These are phyloP conservation scores for Sporothrix variecibatus DNA, from an alignment of 2,329 filamentous ascomycete species.

Conservation along the genomic window DNA sequence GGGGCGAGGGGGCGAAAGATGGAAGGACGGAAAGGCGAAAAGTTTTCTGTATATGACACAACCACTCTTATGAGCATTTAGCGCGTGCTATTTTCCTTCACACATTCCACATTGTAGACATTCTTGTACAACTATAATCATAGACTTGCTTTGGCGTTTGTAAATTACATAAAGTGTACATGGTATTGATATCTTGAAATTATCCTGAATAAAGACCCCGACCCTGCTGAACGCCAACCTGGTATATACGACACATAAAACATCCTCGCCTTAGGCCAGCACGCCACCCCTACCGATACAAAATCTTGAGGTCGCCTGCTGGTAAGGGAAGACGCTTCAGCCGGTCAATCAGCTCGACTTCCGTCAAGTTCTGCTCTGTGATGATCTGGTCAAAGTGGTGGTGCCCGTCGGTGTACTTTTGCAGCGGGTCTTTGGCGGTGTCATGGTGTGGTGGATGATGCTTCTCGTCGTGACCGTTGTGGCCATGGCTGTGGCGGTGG, in stretches of 20 bases:
- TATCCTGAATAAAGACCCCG: not conserved
- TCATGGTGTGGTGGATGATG: not conserved
- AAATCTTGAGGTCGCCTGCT: slow-evolving; percentile 55
- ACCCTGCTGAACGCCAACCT: slow-evolving; percentile 7
- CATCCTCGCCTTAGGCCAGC: not conserved
- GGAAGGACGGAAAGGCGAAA: not conserved
- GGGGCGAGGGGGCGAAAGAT: not conserved
- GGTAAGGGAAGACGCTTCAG: slow-evolving; percentile 60
- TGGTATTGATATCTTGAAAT: not conserved
- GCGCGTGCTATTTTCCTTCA: not conserved
- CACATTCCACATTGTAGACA: not conserved
- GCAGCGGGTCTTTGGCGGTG: slow-evolving; percentile 53
- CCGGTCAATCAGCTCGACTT: slow-evolving; percentile 69
- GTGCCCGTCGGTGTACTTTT: slow-evolving; percentile 71
- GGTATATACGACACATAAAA: not conserved
- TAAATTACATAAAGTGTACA: not conserved
- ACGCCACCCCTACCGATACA: slow-evolving; percentile 48
- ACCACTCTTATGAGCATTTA: slow-evolving; percentile 16
- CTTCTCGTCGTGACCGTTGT: slow-evolving; percentile 10
- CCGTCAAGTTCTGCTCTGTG: slow-evolving; percentile 70
- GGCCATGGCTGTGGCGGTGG: not conserved
- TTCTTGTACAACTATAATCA: not conserved
- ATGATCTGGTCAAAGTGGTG: slow-evolving; percentile 83
- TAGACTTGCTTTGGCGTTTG: not conserved
- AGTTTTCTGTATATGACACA: not conserved